These are phyloP conservation scores for Euphrasia confusa DNA, from an alignment of 257 asterid species.

Conservation along the genomic window DNA sequence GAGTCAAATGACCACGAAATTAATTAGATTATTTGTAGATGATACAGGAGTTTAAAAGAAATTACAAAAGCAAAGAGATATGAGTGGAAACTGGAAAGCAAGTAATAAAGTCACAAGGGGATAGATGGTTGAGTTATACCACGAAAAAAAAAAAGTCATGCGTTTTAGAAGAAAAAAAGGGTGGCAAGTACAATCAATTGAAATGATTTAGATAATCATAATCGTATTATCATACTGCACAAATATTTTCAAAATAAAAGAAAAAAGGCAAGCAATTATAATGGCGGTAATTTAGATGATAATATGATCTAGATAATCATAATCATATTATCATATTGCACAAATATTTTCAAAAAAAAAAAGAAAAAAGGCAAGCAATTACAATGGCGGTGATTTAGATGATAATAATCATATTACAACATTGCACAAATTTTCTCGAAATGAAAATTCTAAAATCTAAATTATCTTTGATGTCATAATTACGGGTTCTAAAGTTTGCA, in stretches of 20 bases:
- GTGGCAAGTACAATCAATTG: constrained; percentile 1
- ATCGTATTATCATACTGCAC: constrained; percentile 9
- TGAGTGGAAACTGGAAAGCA: no score
- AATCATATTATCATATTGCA: constrained; percentile 12
- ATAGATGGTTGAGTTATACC: constrained; percentile 10
- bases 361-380: not conserved
- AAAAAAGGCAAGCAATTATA: not conserved
- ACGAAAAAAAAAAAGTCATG: not conserved
- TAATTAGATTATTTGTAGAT: constrained; percentile 10
- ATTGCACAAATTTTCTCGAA: constrained; percentile 10
- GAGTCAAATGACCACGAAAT: not conserved
- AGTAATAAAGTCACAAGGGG: not conserved
- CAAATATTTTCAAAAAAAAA: not conserved
- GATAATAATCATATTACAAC: not conserved
- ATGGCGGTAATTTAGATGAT: constrained; percentile 13
- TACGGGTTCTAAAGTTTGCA: not conserved
- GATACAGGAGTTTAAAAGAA: not conserved
- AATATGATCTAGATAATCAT: constrained; percentile 13
- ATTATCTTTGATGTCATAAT: not conserved
- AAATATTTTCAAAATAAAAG: constrained; percentile 2
- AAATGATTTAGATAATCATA: constrained; percentile 17
- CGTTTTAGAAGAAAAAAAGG: no score
- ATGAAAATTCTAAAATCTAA: not conserved
- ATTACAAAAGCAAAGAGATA: constrained; percentile 17
- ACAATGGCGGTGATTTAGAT: not conserved